phyloP scores from a whole-genome alignment of 805 yeast genomes.

The Metschnikowia reukaufii region DNA sequence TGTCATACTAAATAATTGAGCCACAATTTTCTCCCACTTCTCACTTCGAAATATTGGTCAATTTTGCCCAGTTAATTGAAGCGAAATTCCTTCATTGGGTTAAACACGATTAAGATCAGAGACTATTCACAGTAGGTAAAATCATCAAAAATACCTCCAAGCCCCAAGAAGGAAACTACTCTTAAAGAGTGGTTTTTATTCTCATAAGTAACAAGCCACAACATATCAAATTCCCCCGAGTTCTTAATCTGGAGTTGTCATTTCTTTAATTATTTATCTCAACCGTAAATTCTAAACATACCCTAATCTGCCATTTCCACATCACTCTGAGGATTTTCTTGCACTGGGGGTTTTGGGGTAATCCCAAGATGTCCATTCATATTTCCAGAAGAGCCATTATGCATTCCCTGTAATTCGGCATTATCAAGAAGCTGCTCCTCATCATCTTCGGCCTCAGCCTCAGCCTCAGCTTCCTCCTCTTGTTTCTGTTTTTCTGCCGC shows the following conservation, averaged over 20 bases:
- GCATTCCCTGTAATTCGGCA: background rate
- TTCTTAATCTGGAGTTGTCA: conserved; percentile 48
- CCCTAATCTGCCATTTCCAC: conserved; percentile 10
- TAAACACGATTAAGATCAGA: conserved; percentile 69
- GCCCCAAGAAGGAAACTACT: conserved; percentile 73
- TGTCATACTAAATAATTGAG: too few relatives aligned
- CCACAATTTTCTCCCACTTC: too few relatives aligned
- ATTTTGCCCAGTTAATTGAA: too few relatives aligned
- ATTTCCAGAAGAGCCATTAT: background rate
- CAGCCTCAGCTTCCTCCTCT: conserved; percentile 2
- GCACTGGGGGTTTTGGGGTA: conserved; percentile 1
- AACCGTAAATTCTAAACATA: background rate
- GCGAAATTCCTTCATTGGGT: conserved; percentile 79
- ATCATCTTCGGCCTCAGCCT: conserved; percentile 8
- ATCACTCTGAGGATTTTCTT: conserved; percentile 9
- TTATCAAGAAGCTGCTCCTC: conserved; percentile 7
- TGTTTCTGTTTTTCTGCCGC: conserved; percentile 5
- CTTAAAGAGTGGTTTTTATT: conserved; percentile 87
- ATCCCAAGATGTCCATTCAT: conserved; percentile 5
- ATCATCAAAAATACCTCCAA: conserved; percentile 94
- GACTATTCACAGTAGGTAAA: conserved; percentile 89
- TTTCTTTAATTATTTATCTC: conserved; percentile 49
- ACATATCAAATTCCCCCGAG: conserved; percentile 54
- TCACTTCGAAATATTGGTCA: too few relatives aligned
- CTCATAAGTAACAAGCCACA: conserved; percentile 96